Evolutionary conservation across 2,329 filamentous ascomycete genomes (phyloP), one percentile per base, ranked within the genome.

Genomic region (Capronia coronata): DNA sequence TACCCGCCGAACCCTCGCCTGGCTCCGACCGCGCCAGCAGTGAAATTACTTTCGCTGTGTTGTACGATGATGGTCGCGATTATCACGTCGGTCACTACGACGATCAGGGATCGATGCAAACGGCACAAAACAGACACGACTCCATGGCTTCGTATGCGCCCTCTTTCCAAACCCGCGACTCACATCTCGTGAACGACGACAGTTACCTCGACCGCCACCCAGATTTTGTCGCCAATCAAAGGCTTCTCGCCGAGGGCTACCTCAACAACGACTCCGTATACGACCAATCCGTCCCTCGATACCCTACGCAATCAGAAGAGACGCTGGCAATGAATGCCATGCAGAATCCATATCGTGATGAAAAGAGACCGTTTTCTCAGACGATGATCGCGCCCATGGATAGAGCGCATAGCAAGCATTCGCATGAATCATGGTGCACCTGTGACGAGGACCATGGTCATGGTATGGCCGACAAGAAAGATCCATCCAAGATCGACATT

Each of bases 81-180:
- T 61, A 61, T 43, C 58, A 61, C 34, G 55, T 61, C 25, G 58
- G 58, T 45, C 57, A 55, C 13, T 59, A 61, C 45, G 58, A 61
- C 37, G 55, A 59, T 32, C 49, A 49, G 23, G 52, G 51, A 22
- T 58, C 58, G 8, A 49, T 55, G 51, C 55, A 41, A 37, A 51
- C 54, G 13, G 30, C 45, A 5, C 53, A 53, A 14, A 51, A 58
- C 29, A 46, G 57, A 49, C 53, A 45, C 32, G 55, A 59, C 34
- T 61, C 58, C 13, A 52, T 56, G 46, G 49, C 49, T 23, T 59
- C 57, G 27, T 61, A 57, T 46, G 58, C 57, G n/a, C 58, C 58
- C 13, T 61, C 58, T 37, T 61, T 61, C 48, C 55, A 52, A 6
- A 58, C 57, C 5, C 51, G 58, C 44, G 58, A 61, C 51, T 59